phyloP scores from a whole-genome alignment of 2,329 filamentous ascomycete species.

The Lasiodiplodia theobromae region DNA sequence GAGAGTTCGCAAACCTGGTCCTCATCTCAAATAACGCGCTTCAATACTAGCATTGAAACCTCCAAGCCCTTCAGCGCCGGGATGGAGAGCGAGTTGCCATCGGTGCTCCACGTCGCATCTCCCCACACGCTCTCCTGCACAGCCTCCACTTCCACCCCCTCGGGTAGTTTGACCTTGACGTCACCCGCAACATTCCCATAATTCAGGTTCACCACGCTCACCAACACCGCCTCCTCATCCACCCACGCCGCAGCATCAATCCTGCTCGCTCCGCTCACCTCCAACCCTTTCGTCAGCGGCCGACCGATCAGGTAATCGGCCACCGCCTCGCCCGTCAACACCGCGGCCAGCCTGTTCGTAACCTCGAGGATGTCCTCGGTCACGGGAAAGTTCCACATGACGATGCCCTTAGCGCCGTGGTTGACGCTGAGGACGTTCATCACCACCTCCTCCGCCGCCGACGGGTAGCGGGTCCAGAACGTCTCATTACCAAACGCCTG shows the following conservation, averaged over 20 bases:
- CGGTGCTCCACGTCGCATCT: neutral
- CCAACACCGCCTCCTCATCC: constrained; percentile 43
- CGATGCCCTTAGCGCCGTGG: constrained; percentile 59
- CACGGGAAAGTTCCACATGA: constrained; percentile 54
- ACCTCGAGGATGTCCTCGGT: constrained; percentile 41
- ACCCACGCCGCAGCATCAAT: constrained; percentile 55
- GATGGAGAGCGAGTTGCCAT: neutral
- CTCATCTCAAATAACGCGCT: neutral
- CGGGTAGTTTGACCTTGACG: constrained; percentile 33
- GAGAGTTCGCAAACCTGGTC: too few relatives aligned
- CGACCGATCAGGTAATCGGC: constrained; percentile 49
- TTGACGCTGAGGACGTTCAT: constrained; percentile 59
- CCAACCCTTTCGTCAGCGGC: constrained; percentile 36
- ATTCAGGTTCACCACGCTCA: constrained; percentile 49
- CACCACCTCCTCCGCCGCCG: constrained; percentile 52
- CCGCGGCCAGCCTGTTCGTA: constrained; percentile 50
- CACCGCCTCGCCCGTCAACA: constrained; percentile 45
- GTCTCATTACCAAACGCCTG: constrained; percentile 57
- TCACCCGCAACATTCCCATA: constrained; percentile 35
- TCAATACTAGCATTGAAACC: constrained; percentile 9
- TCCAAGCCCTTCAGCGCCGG: neutral
- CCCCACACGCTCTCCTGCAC: neutral
- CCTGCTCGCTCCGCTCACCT: constrained; percentile 32
- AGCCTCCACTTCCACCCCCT: constrained; percentile 4
- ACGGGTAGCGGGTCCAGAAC: constrained; percentile 59